phyloP scores from a whole-genome alignment of 2,329 filamentous ascomycete genomes.

The Chaetoscypha palmicola region DNA sequence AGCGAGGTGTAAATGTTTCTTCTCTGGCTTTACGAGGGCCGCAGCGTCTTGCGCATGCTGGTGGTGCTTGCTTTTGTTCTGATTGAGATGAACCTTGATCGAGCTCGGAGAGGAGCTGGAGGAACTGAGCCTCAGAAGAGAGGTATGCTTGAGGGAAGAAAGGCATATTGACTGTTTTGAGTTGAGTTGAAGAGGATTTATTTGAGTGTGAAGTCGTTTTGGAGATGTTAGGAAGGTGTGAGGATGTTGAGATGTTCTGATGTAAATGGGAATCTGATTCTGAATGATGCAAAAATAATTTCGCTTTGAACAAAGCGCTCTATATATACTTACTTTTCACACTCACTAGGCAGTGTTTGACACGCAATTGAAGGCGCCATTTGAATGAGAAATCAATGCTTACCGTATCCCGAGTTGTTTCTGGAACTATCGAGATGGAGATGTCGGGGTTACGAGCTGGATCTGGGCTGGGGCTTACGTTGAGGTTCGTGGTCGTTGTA shows the following conservation, averaged over 20 bases:
- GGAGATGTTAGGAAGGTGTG: not conserved
- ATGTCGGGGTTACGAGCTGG: constrained; percentile 13
- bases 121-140: constrained; percentile 34
- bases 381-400: constrained; percentile 19
- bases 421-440: constrained; percentile 3
- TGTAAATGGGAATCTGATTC: constrained; percentile 13
- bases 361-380: constrained; percentile 5
- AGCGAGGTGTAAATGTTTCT: constrained; percentile 59
- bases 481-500: constrained; percentile 9
- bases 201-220: constrained; percentile 5
- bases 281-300: constrained; percentile 21
- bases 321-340: constrained; percentile 17
- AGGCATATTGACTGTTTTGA: constrained; percentile 20
- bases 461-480: constrained; percentile 14
- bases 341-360: constrained; percentile 12
- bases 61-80: constrained; percentile 10
- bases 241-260: constrained; percentile 1
- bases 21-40: constrained; percentile 12
- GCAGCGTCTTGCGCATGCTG: constrained; percentile 11
- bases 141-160: constrained; percentile 25
- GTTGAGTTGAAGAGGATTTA: constrained; percentile 1
- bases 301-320: constrained; percentile 4
- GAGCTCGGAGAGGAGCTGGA: constrained; percentile 56
- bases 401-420: not conserved
- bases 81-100: constrained; percentile 31